Conservation (phyloP, 2,329 filamentous ascomycete genomes). For the Pestalotiopsis sp. region DNA sequence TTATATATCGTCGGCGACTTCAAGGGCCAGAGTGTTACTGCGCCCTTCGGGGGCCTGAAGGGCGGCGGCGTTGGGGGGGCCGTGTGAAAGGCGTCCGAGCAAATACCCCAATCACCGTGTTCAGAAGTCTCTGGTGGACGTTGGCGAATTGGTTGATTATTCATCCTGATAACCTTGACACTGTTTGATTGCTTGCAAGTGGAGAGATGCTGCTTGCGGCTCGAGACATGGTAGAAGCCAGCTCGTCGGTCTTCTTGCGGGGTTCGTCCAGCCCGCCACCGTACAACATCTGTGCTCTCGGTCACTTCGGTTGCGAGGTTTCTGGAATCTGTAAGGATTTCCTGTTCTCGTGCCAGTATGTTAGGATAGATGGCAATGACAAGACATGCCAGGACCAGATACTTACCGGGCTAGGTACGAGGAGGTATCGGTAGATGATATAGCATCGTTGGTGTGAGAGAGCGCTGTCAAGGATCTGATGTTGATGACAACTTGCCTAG, state of each 20-base stretch:
- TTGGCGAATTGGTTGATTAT: neutral
- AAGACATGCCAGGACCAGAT: neutral
- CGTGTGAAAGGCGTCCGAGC: too few species aligned
- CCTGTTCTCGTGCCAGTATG: neutral
- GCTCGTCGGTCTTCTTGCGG: neutral
- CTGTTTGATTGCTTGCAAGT: too few species aligned
- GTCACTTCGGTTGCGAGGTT: neutral
- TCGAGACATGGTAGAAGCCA: neutral
- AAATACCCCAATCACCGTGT: neutral
- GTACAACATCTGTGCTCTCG: neutral
- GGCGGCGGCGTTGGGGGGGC: neutral
- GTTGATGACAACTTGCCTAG: neutral
- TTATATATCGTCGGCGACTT: too few species aligned
- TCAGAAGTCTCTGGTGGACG: neutral
- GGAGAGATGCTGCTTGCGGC: too few species aligned
- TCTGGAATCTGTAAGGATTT: neutral
- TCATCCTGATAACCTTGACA: too few species aligned
- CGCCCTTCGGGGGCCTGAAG: too few species aligned
- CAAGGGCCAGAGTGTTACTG: neutral
- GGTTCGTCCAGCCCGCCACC: neutral
- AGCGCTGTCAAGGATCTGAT: neutral
- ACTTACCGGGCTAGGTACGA: neutral
- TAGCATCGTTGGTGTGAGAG: neutral
- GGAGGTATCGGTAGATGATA: neutral
- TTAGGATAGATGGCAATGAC: neutral